Evolutionary conservation across 208 protist genomes (phyloP).

Genomic region (Wallacemonas collosoma): DNA sequence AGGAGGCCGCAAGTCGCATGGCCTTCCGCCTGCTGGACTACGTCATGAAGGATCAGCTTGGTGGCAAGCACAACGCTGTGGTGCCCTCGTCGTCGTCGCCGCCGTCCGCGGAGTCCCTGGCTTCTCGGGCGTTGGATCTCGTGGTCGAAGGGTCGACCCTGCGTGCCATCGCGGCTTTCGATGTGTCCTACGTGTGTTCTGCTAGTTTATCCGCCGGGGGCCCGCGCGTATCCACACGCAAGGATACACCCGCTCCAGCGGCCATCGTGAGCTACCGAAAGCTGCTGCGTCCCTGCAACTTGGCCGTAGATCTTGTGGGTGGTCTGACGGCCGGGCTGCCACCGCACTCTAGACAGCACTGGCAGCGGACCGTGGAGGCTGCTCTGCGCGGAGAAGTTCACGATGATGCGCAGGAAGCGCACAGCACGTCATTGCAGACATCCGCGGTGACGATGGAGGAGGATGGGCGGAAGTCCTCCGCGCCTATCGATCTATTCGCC

Average conservation of each 20-base stretch:
- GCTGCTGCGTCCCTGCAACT: conserved; percentile 46
- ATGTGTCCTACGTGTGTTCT: conserved; percentile 13
- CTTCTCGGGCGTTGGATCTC: conserved; percentile 20
- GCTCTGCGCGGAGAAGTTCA: conserved; percentile 40
- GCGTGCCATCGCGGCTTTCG: conserved; percentile 4
- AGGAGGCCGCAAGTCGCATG: conserved; percentile 34
- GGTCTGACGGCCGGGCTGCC: conserved; percentile 46
- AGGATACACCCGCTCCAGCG: conserved; percentile 23
- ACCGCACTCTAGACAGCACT: conserved; percentile 48
- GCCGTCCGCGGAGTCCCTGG: conserved; percentile 22
- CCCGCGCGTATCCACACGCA: neutral
- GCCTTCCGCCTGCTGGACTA: conserved; percentile 64
- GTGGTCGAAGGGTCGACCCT: conserved; percentile 38
- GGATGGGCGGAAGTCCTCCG: conserved; percentile 14
- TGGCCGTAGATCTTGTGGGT: conserved; percentile 53
- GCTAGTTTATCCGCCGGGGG: neutral
- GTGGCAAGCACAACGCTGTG: conserved; percentile 62
- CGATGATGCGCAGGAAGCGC: neutral
- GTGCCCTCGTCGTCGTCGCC: neutral
- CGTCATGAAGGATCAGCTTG: conserved; percentile 52
- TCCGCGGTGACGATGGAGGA: conserved; percentile 11
- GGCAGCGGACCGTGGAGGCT: conserved; percentile 40
- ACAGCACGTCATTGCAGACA: conserved; percentile 27
- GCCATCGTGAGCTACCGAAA: conserved; percentile 46
- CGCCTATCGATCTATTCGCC: conserved; percentile 23